phyloP scores from a whole-genome alignment of 768 basidiomycete genomes.

The Kockovaella imperatae region DNA sequence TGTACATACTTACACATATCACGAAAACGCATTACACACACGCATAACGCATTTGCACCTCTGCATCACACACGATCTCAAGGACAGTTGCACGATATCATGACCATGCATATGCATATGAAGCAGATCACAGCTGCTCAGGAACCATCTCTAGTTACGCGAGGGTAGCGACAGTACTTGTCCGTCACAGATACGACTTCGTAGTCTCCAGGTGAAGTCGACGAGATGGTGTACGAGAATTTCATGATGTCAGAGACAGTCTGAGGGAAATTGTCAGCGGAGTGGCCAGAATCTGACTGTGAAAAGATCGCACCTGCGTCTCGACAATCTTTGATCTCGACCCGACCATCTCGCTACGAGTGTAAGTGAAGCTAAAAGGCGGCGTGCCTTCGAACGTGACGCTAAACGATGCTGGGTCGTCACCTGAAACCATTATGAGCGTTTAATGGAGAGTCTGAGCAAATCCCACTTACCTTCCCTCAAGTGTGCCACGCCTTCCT shows the following conservation, averaged over 20 bases:
- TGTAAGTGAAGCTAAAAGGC: slow-evolving; percentile 72
- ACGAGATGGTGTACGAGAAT: slow-evolving; percentile 79
- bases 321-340: slow-evolving; percentile 37
- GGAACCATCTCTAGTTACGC: slow-evolving; percentile 35
- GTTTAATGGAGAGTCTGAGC: neutral
- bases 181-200: slow-evolving; percentile 79
- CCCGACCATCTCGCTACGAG: slow-evolving; percentile 26
- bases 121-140: too few species aligned
- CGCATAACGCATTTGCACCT: too few species aligned
- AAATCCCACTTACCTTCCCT: slow-evolving; percentile 62
- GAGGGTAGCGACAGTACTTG: slow-evolving; percentile 80
- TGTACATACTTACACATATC: too few species aligned
- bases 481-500: slow-evolving; percentile 80
- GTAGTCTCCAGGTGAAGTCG: slow-evolving; percentile 72
- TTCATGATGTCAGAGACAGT: slow-evolving; percentile 47
- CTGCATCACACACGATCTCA: too few species aligned
- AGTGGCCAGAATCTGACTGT: neutral
- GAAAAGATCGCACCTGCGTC: slow-evolving; percentile 29
- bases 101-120: too few species aligned
- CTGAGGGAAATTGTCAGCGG: slow-evolving; percentile 10
- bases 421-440: slow-evolving; percentile 50
- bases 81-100: too few species aligned
- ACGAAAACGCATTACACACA: too few species aligned
- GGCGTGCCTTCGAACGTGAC: slow-evolving; percentile 86
- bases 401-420: slow-evolving; percentile 76